phyloP scores from a whole-genome alignment of 148 eudicot genomes.

The Rhododendron ovatum region DNA sequence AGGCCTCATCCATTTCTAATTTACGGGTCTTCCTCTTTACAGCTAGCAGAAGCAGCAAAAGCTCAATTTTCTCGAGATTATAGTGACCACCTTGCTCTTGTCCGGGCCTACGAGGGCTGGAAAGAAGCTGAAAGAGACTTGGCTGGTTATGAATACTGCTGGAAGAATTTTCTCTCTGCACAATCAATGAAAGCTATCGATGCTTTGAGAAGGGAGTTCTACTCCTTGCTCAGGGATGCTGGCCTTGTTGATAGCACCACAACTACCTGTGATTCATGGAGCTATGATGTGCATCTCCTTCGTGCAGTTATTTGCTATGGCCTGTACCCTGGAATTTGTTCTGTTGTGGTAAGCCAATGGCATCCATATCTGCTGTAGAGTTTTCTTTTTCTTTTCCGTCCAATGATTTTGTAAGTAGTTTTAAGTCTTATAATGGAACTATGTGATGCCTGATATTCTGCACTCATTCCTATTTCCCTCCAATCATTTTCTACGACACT shows the following conservation, averaged over 20 bases:
- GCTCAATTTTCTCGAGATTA: slow-evolving; percentile 71
- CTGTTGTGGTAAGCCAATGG: slow-evolving; percentile 72
- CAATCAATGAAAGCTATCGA: slow-evolving; percentile 98
- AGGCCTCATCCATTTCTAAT: background rate
- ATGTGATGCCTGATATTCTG: background rate
- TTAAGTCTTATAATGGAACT: background rate
- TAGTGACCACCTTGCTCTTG: slow-evolving; percentile 95
- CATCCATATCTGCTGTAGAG: background rate
- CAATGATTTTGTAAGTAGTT: background rate
- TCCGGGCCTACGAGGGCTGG: slow-evolving; percentile 95
- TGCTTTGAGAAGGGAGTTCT: slow-evolving; percentile 79
- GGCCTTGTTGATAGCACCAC: slow-evolving; percentile 71
- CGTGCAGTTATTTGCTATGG: slow-evolving; percentile 92
- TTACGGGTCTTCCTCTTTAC: slow-evolving; percentile 21
- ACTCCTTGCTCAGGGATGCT: slow-evolving; percentile 68
- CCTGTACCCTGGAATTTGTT: slow-evolving; percentile 93
- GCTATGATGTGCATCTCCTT: slow-evolving; percentile 68
- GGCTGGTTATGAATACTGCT: slow-evolving; percentile 82
- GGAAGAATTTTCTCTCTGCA: slow-evolving; percentile 86
- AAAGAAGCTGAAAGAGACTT: slow-evolving; percentile 72
- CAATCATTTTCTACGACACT: background rate
- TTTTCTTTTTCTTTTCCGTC: background rate
- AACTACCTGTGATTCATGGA: slow-evolving; percentile 44
- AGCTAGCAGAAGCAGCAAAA: slow-evolving; percentile 98
- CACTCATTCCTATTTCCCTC: background rate